Percentiles rank a stretch among this genome's conserved stretches.
Evolutionary conservation across 305 asterid species (phyloP).

Genomic region (Striga hermonthica): DNA sequence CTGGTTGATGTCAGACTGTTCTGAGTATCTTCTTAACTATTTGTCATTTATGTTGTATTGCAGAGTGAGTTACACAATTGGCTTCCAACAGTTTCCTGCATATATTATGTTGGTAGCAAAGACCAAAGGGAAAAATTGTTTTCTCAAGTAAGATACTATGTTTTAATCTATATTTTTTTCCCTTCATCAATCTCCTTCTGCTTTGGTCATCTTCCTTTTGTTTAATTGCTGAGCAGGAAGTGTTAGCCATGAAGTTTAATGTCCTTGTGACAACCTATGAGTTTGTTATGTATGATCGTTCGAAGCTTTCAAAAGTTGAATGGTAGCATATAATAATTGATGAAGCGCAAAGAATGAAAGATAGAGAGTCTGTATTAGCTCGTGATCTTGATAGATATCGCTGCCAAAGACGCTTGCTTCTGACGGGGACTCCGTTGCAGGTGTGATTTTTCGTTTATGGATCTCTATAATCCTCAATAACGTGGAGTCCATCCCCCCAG

Average conservation of each 20-base stretch:
- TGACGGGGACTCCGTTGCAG: slow-evolving; percentile 99
- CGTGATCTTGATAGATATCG: slow-evolving; percentile 99
- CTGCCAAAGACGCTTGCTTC: slow-evolving; percentile 99
- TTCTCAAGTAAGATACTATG: slow-evolving; percentile 66
- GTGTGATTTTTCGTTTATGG: slow-evolving; percentile 39
- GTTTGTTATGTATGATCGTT: slow-evolving; percentile 89
- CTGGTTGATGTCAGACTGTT: slow-evolving; percentile 25
- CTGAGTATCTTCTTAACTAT: slow-evolving; percentile 24
- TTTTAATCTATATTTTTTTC: slow-evolving; percentile 22
- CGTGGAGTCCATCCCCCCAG: not conserved
- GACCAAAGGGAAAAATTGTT: slow-evolving; percentile 86
- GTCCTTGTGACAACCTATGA: slow-evolving; percentile 95
- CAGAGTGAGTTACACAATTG: slow-evolving; percentile 92
- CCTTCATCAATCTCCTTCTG: slow-evolving; percentile 27
- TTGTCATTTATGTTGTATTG: slow-evolving; percentile 37
- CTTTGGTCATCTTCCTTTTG: slow-evolving; percentile 25
- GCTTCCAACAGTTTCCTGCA: slow-evolving; percentile 89
- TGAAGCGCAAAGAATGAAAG: slow-evolving; percentile 99
- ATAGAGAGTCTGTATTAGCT: slow-evolving; percentile 96
- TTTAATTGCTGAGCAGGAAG: slow-evolving; percentile 65
- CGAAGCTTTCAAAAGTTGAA: slow-evolving; percentile 85
- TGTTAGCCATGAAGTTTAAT: slow-evolving; percentile 88
- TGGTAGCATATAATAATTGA: slow-evolving; percentile 98
- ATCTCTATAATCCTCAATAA: not conserved
- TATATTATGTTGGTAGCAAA: slow-evolving; percentile 85